Percentiles rank a stretch among this genome's conserved stretches.
phyloP scores from a whole-genome alignment of 768 basidiomycete genomes.

The Agaricus blazei region DNA sequence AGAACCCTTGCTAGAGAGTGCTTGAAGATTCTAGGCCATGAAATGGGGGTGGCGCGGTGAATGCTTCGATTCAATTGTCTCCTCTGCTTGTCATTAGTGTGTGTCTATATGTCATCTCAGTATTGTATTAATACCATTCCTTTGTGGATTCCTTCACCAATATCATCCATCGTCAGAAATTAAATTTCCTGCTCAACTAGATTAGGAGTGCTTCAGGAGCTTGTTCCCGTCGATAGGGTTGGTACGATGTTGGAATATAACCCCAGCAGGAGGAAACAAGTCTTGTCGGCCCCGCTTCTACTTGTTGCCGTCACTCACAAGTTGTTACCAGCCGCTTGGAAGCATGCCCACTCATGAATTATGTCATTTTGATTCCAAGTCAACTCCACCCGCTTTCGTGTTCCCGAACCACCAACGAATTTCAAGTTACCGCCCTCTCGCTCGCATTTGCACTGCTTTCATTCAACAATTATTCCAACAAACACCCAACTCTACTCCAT shows the following conservation, averaged over 20 bases:
- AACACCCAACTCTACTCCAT: not conserved
- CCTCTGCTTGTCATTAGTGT: not conserved
- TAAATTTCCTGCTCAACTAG: too few relatives aligned
- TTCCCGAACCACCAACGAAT: conserved; percentile 1
- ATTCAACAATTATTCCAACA: not conserved
- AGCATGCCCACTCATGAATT: too few relatives aligned
- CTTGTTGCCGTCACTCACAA: too few relatives aligned
- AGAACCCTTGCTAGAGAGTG: conserved; percentile 62
- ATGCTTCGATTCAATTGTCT: not conserved
- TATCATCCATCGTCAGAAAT: too few relatives aligned
- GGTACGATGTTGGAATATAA: not conserved
- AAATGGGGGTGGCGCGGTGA: conserved; percentile 51
- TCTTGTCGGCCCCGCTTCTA: too few relatives aligned
- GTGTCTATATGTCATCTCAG: not conserved
- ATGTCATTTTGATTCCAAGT: too few relatives aligned
- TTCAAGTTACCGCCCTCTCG: not conserved
- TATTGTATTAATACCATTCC: not conserved
- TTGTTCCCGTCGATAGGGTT: too few relatives aligned
- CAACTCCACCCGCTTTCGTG: not conserved
- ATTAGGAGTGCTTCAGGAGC: too few relatives aligned
- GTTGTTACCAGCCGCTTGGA: too few relatives aligned
- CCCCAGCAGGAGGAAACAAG: not conserved
- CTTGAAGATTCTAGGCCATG: conserved; percentile 64
- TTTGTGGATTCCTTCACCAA: not conserved
- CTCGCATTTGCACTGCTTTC: conserved; percentile 1